Evolutionary conservation across 805 yeast genomes (phyloP), one percentile per base, ranked within the genome.

Genomic region (Starmerella bombicola): DNA sequence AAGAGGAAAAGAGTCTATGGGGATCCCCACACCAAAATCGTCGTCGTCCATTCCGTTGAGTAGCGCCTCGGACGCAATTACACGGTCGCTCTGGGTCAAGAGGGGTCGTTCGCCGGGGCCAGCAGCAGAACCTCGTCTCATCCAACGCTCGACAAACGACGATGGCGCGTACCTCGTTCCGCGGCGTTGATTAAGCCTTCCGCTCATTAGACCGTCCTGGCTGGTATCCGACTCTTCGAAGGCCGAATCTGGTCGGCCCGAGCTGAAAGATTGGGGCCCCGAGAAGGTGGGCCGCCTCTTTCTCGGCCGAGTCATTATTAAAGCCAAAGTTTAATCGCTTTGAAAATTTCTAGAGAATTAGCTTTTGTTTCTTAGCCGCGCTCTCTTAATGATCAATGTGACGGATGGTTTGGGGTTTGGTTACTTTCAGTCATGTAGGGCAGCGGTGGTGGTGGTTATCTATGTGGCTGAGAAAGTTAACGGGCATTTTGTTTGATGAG

Each of bases 101-200:
- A 33, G 36, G 35, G 31, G 47, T 25, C 30, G 43, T 42, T 33
- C 48, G 22, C 28, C 40, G 23, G 28, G 37, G 33, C 10, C 10
- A 10, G 19, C 16, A n/a, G n/a, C n/a, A 10, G 50, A 35, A 35
- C 43, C 39, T 28, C 55, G 53, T 8, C 50, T 49, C 33, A 53
- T 30, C 55, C 55, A 53, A 19, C 56, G 48, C 42, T 50, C 52
- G 10, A 53, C 55, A 28, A 50, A 47, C 19, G 41, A 33, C 20
- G 42, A 22, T 4, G 45, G 42, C 15, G 29, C 41, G 24, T 29
- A 33, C 19, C 36, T 40, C 33, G 46, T 40, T 22, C 41, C 39
- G 25, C 46, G 43, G 7, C 49, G 34, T 25, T 37, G 45, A 33
- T 30, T 35, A n/a, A 16, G 41, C 6, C 31, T 20, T 15, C 34